Conservation (phyloP, 2,329 filamentous ascomycete genomes). For the Pezicula carpinea region DNA sequence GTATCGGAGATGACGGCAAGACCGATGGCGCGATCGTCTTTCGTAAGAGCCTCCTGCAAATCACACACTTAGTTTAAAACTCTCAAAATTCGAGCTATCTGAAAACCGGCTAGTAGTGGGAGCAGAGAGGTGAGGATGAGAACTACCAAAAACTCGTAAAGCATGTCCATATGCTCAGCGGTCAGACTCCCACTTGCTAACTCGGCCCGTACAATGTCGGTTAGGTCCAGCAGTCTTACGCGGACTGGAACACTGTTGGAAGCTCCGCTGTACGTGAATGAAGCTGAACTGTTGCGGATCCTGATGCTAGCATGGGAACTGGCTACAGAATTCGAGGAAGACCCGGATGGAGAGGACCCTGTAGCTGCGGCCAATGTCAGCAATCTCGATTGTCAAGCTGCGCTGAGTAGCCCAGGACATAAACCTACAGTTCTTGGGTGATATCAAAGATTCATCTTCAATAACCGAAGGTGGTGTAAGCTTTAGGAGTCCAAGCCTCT, state of each 20-base stretch:
- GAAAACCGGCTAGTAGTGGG: too few relatives aligned
- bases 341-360: too few relatives aligned
- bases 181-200: neutral
- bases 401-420: neutral
- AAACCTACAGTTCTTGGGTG: neutral
- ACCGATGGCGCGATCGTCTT: neutral
- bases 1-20: conserved; percentile 5
- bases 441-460: neutral
- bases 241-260: neutral
- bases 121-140: neutral
- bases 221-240: neutral
- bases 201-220: neutral
- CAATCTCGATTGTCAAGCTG: too few relatives aligned
- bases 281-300: neutral
- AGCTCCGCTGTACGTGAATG: neutral
- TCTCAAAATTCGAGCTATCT: too few relatives aligned
- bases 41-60: neutral
- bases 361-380: too few relatives aligned
- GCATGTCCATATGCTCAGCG: neutral
- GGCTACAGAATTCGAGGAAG: too few relatives aligned
- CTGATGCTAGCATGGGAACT: neutral
- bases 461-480: neutral
- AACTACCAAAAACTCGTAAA: neutral
- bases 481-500: neutral
- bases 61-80: too few relatives aligned